Evolutionary conservation across 176 grass and related monocot species (phyloP), one percentile per base, ranked within the genome.

Genomic region (Lolium multiflorum): DNA sequence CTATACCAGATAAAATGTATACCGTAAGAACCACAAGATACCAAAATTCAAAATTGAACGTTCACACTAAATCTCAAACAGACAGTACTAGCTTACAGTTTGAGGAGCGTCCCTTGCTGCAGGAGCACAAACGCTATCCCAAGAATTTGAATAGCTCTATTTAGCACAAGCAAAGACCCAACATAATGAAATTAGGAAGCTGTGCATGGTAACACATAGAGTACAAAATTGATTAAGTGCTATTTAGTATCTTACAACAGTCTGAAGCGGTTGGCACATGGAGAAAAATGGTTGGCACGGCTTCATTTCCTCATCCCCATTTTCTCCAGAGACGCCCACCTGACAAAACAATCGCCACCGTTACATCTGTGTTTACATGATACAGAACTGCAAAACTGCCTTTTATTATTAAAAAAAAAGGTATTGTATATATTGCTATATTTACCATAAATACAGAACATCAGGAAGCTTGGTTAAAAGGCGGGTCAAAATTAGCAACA

Each of bases 271-370:
- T 18, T 47, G 74, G 80, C 80, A 80, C 75, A 76, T 84, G 74
- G 85, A 87, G 58, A 76, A 91, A 87, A 87, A 87, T 31, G 89
- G 85, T 43, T 58, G 80, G 46, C 1, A 54, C n/a, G 68, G 58
- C 20, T 51, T 28, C 16, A 11, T 17, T 52, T 65, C 20, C 7
- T 7, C 81, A 39, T 58, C 66, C 65, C 4, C 80, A n/a, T 79
- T 86, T 64, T 78, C 22, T 46, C 4, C 12, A 25, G 16, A 14
- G 10, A 3, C 9, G 8, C 14, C 9, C 1, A 22, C 64, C 89
- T 90, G 71, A 48, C 0, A 57, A 82, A 78, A 83, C 11, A 47
- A 65, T 73, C 6, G 1, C 81, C 11, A 20, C 11, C 0, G 10
- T 41, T 26, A 89, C 38, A 83, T 49, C 2, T 54, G 63, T 74